Percentiles rank a stretch among this genome's conserved stretches.
phyloP scores from a whole-genome alignment of 305 asterid species.

The Rubia tinctorum region DNA sequence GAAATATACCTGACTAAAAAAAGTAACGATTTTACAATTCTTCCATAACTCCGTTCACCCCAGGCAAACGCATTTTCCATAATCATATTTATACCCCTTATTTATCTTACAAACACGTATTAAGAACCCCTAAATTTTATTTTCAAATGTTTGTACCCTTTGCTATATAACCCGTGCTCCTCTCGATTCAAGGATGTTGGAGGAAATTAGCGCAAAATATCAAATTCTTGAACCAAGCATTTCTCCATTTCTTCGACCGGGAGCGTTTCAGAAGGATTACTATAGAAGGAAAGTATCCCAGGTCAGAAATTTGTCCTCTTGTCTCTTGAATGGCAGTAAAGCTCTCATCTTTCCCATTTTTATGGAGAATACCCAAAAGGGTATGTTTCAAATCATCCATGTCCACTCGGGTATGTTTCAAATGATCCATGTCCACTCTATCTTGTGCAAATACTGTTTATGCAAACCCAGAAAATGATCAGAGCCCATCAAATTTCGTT shows the following conservation, averaged over 20 bases:
- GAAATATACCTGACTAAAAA: too few species aligned
- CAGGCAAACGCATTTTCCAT: too few species aligned
- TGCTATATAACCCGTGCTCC: not conserved
- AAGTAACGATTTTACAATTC: too few species aligned
- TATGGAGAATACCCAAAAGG: slow-evolving; percentile 42
- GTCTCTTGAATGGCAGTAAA: slow-evolving; percentile 57
- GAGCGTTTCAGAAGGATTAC: not conserved
- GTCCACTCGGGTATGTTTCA: too few species aligned
- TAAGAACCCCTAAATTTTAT: too few species aligned
- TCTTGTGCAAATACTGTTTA: slow-evolving; percentile 44
- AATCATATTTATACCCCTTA: too few species aligned
- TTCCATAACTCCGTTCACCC: too few species aligned
- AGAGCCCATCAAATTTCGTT: slow-evolving; percentile 27
- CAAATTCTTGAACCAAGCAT: not conserved
- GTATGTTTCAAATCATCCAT: slow-evolving; percentile 31
- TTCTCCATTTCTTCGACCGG: not conserved
- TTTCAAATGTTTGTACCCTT: not conserved
- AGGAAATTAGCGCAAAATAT: not conserved
- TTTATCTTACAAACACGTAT: too few species aligned
- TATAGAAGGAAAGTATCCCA: not conserved
- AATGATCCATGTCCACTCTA: slow-evolving; percentile 51
- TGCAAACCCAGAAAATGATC: slow-evolving; percentile 39
- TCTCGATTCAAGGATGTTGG: not conserved
- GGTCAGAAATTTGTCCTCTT: not conserved
- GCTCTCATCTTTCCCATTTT: slow-evolving; percentile 38